Evolutionary conservation across 371 early-diverging fungal genomes (phyloP).

Genomic region (Apophysomyces ossiformis): DNA sequence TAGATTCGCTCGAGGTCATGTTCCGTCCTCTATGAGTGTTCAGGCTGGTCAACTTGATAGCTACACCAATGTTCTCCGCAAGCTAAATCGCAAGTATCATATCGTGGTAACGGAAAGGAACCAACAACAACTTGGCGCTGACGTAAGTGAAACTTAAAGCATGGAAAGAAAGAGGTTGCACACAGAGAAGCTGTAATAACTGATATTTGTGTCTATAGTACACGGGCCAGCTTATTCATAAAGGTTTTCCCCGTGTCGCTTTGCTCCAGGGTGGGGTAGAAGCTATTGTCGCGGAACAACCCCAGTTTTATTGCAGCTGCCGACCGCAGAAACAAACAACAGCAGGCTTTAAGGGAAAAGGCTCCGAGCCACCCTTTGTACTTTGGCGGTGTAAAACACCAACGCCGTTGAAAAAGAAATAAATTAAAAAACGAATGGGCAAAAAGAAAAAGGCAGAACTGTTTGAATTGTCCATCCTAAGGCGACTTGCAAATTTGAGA

Average conservation of each 20-base stretch:
- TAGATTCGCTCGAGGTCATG: slow-evolving; percentile 63
- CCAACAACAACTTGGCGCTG: slow-evolving; percentile 49
- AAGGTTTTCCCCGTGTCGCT: slow-evolving; percentile 53
- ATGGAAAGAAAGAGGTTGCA: neutral
- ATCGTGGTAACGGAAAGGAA: slow-evolving; percentile 54
- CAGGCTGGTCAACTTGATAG: slow-evolving; percentile 48
- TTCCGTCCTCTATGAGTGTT: slow-evolving; percentile 63
- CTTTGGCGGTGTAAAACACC: slow-evolving; percentile 54
- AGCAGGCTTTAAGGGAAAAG: slow-evolving; percentile 48
- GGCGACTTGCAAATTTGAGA: neutral
- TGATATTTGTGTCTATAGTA: slow-evolving; percentile 39
- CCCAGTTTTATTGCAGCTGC: slow-evolving; percentile 38
- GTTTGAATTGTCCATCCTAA: neutral
- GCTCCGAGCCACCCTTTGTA: slow-evolving; percentile 55
- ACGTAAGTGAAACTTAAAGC: slow-evolving; percentile 38
- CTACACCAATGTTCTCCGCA: slow-evolving; percentile 52
- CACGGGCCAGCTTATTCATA: slow-evolving; percentile 56
- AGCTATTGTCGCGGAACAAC: slow-evolving; percentile 33
- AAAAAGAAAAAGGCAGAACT: neutral
- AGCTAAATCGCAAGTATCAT: slow-evolving; percentile 63
- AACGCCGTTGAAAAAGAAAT: slow-evolving; percentile 26
- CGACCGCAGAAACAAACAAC: slow-evolving; percentile 56
- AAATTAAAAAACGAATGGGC: neutral
- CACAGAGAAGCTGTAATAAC: too few relatives aligned
- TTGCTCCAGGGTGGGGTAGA: slow-evolving; percentile 64